Evolutionary conservation across 1,139 yeast species (phyloP).

Genomic region (Waltiozyma sp.): DNA sequence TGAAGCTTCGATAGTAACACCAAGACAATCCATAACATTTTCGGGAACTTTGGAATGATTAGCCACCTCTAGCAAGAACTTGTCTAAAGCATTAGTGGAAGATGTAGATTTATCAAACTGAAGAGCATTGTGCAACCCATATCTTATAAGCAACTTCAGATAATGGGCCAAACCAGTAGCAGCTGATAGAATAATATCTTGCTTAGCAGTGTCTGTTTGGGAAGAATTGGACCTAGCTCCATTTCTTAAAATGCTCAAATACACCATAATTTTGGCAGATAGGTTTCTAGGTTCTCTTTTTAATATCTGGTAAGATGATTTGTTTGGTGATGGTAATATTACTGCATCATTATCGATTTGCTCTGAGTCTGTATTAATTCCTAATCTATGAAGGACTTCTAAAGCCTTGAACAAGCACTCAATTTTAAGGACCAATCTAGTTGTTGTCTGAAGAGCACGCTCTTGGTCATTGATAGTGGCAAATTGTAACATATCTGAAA

Average conservation of each 20-base stretch:
- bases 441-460: constrained; percentile 65
- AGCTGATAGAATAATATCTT: constrained; percentile 60
- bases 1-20: constrained; percentile 54
- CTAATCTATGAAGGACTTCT: constrained; percentile 38
- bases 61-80: constrained; percentile 44
- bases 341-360: constrained; percentile 2
- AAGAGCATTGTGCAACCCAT: constrained; percentile 68
- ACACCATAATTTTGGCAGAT: constrained; percentile 69
- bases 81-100: constrained; percentile 51
- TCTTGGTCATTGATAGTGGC: constrained; percentile 70
- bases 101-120: constrained; percentile 50
- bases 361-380: constrained; percentile 14
- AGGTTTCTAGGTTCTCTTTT: constrained; percentile 80
- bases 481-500: constrained; percentile 82
- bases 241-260: constrained; percentile 59
- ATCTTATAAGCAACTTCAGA: constrained; percentile 70
- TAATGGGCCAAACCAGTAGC: constrained; percentile 93
- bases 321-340: neutral
- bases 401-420: constrained; percentile 72
- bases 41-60: constrained; percentile 32
- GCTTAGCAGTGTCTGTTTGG: constrained; percentile 17
- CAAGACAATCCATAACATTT: constrained; percentile 33
- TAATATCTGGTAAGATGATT: constrained; percentile 8
- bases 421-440: constrained; percentile 59
- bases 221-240: constrained; percentile 32